Evolutionary conservation across 345 rosid genomes (phyloP).

Genomic region (Punica granatum): DNA sequence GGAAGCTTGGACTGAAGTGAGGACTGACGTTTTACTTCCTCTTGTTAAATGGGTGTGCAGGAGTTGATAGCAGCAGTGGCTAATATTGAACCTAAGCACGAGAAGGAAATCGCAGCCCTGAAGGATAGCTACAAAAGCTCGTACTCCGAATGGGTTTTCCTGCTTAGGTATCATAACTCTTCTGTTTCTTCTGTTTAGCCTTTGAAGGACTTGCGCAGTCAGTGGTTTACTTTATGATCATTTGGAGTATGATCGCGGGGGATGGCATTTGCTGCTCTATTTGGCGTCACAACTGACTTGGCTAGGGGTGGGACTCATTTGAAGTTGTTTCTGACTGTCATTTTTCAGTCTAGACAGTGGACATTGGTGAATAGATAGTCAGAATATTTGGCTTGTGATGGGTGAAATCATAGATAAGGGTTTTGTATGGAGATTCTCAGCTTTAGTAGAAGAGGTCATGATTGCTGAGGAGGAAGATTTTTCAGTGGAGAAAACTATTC

Average conservation of each 20-base stretch:
- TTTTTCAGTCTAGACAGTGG: background rate
- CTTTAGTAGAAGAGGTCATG: background rate
- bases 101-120: constrained; percentile 45
- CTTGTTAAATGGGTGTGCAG: constrained; percentile 23
- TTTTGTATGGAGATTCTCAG: background rate
- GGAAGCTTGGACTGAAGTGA: background rate
- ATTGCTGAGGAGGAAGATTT: too few relatives aligned
- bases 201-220: background rate
- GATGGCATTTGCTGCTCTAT: background rate
- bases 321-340: background rate
- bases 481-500: too few relatives aligned
- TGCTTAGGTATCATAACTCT: constrained; percentile 39
- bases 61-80: constrained; percentile 59
- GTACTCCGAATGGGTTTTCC: constrained; percentile 67
- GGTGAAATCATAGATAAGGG: background rate
- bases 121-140: constrained; percentile 48
- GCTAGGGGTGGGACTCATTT: background rate
- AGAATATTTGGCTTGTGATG: background rate
- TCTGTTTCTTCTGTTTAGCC: background rate
- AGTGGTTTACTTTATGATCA: background rate
- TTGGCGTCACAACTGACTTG: background rate
- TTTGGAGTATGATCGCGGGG: background rate
- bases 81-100: constrained; percentile 53
- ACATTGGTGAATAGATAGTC: background rate
- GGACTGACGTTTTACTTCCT: background rate